These are phyloP conservation scores for Aspergillus felis DNA, from an alignment of 2,329 filamentous ascomycete species.

Conservation along the genomic window DNA sequence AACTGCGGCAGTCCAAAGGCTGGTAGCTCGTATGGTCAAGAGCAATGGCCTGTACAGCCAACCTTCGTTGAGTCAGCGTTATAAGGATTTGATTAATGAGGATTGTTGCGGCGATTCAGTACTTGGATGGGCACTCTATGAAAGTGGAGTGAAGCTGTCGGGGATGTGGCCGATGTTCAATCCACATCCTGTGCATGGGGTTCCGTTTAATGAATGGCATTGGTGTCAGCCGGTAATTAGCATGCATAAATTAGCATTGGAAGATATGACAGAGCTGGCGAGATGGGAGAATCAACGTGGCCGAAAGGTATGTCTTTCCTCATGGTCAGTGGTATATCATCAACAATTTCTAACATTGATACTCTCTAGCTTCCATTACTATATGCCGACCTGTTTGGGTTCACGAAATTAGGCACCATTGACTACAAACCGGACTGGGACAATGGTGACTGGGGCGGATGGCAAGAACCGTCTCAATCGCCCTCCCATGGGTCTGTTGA, in stretches of 20 bases:
- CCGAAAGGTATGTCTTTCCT: background rate
- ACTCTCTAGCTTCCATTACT: conserved; percentile 5
- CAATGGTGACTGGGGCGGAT: conserved; percentile 33
- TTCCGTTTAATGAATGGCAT: conserved; percentile 41
- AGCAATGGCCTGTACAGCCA: conserved; percentile 37
- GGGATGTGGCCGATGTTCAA: conserved; percentile 50
- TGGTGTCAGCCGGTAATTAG: background rate
- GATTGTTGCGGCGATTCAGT: conserved; percentile 55
- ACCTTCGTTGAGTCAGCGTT: conserved; percentile 37
- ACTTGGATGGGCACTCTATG: conserved; percentile 46
- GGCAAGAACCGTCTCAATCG: conserved; percentile 23
- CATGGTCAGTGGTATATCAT: no score
- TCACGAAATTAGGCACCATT: conserved; percentile 20
- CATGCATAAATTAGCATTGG: background rate
- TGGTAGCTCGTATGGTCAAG: conserved; percentile 22
- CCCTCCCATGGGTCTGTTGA: conserved; percentile 27
- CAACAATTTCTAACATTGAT: background rate
- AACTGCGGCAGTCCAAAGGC: conserved; percentile 43
- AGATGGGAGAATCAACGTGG: background rate
- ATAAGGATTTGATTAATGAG: conserved; percentile 39
- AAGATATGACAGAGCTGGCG: background rate
- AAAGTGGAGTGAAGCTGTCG: conserved; percentile 43
- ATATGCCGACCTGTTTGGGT: conserved; percentile 29
- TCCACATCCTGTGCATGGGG: conserved; percentile 48
- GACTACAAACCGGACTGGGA: conserved; percentile 28